Evolutionary conservation across 495 filamentous ascomycete species (phyloP), one percentile per base, ranked within the genome.

Genomic region (Hamigera avellanea): DNA sequence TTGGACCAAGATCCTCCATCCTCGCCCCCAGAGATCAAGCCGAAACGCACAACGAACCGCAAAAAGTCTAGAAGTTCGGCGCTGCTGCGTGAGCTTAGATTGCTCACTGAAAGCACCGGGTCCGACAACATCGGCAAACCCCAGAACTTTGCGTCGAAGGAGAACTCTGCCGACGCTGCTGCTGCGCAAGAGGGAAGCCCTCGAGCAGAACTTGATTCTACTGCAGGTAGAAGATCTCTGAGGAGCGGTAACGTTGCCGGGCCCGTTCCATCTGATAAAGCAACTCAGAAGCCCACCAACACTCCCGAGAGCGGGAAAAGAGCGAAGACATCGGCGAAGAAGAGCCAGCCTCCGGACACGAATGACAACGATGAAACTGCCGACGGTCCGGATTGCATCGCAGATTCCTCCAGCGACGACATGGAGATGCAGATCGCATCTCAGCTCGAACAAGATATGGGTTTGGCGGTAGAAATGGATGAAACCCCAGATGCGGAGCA

Each of bases 391-490:
- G 50, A 58, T 6, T 21, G 35, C 14, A 30, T 41, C 16, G 32
- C 48, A 9, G 57, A 62, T 30, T 61, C 55, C 16, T 53, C 43
- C 8, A 54, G 54, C 13, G 64, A 69, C 35, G 65, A 67, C 14
- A 49, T 59, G 43, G 63, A 69, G 9, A 49, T 56, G 6, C 62
- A 66, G 37, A 50, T 61, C 23, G 59, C 62, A 9, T 69, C 63
- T 28, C 65, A 69, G 37, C 50, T 69, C 6, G 59, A 56, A 33
- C 53, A 64, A 35, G 65, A 69, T 36, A 41, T 67, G 21, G 61
- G 57, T 16, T 40, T 52, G 15, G 61, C 61, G 8, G 50, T 55
- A 9, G 56, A 62, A 39, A 26, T 48, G 32, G 23, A 45, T 30
- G 45, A 35, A 8, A 43, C 35, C 26, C 31, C 40, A 14, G 32